Evolutionary conservation across 2,329 filamentous ascomycete genomes (phyloP).

Genomic region (Knoxdaviesia proteae): DNA sequence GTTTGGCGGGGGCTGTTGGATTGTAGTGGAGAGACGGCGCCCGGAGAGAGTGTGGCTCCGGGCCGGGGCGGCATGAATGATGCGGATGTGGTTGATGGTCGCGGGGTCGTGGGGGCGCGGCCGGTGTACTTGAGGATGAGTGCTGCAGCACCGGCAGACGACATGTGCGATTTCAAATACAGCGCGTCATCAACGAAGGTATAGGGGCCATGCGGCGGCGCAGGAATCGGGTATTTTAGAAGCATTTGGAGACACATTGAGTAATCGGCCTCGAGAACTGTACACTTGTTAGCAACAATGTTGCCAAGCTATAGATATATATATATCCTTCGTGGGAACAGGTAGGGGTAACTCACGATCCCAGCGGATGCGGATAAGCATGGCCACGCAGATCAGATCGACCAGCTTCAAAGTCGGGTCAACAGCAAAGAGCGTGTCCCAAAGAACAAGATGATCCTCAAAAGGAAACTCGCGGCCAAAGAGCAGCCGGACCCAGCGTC

Average conservation of each 20-base stretch:
- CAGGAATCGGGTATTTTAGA: conserved; percentile 59
- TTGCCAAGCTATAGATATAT: neutral
- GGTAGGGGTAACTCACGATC: conserved; percentile 36
- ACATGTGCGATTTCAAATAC: conserved; percentile 46
- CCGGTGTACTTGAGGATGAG: conserved; percentile 55
- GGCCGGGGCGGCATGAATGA: conserved; percentile 13
- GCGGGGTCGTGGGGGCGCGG: conserved; percentile 19
- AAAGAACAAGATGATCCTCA: conserved; percentile 61
- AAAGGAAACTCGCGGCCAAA: conserved; percentile 91
- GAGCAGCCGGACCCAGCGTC: conserved; percentile 80
- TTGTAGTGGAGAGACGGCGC: no score
- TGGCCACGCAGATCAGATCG: conserved; percentile 79
- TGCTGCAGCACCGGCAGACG: conserved; percentile 36
- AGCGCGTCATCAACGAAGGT: conserved; percentile 75
- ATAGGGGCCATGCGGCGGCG: conserved; percentile 41
- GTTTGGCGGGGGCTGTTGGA: no score
- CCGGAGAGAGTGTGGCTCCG: conserved; percentile 11
- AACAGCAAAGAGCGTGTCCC: conserved; percentile 80
- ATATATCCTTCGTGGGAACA: neutral
- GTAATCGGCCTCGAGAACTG: conserved; percentile 74
- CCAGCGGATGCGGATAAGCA: conserved; percentile 85
- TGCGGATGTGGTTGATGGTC: conserved; percentile 7
- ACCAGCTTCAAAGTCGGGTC: conserved; percentile 63
- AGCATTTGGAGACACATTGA: conserved; percentile 65
- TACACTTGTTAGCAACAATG: conserved; percentile 8